phyloP scores from a whole-genome alignment of 2,329 filamentous ascomycete genomes.

The Hymenoscyphus scutula region DNA sequence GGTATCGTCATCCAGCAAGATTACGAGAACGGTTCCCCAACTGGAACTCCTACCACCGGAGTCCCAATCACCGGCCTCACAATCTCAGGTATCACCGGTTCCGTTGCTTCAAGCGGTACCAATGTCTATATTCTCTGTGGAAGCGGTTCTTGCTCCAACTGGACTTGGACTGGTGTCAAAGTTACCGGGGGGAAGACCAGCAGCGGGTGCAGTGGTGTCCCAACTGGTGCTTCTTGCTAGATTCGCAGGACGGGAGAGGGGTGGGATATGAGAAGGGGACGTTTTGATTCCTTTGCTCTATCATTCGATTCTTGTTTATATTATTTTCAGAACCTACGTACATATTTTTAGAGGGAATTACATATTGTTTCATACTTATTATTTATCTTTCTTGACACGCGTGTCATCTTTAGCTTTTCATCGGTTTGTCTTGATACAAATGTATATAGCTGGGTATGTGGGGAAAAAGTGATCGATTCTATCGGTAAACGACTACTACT shows the following conservation, averaged over 20 bases:
- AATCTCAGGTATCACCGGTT: constrained; percentile 44
- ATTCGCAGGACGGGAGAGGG: neutral
- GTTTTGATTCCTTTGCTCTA: neutral
- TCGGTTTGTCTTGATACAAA: no score
- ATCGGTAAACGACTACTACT: no score
- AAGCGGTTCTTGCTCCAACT: constrained; percentile 47
- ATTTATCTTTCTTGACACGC: neutral
- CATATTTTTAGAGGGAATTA: neutral
- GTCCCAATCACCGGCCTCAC: constrained; percentile 50
- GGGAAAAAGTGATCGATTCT: no score
- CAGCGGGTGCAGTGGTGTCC: constrained; percentile 41
- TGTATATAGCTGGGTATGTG: no score
- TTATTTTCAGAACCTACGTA: neutral
- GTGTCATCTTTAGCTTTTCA: neutral
- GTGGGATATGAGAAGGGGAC: neutral
- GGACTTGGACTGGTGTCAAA: constrained; percentile 47
- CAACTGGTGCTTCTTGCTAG: constrained; percentile 29
- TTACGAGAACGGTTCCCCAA: constrained; percentile 43
- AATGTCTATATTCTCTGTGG: constrained; percentile 54
- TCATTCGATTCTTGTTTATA: neutral
- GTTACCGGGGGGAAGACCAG: constrained; percentile 50
- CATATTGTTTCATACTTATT: neutral
- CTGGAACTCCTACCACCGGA: constrained; percentile 44
- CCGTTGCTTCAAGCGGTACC: constrained; percentile 39
- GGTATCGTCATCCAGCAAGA: constrained; percentile 53